Evolutionary conservation across 768 basidiomycete genomes (phyloP), one percentile per base, ranked within the genome.

Genomic region (Hypholoma sublateritium): DNA sequence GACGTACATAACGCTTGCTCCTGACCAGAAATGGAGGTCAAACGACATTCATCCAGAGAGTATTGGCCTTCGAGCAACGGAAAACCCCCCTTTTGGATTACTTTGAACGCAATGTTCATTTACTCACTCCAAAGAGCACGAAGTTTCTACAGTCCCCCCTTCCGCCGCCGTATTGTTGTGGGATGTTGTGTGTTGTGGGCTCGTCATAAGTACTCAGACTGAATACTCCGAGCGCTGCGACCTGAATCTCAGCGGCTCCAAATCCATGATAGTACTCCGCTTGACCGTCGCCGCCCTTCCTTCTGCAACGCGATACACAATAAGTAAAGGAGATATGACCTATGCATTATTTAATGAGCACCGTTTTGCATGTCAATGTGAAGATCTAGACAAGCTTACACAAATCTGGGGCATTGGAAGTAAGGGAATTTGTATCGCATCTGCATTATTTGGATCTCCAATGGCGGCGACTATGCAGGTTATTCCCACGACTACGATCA

Each of bases 311-410:
- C 59, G 50, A 19, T 53, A 60, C 14, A 63, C 45, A 35, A 63
- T 60, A 34, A 63, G 62, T 22, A 63, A 35, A 13, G 62, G 59
- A 13, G 62, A 58, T 45, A 60, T 60, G 9, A 46, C 35, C 62
- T 56, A 4, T 0, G 14, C 4, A 12, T 4, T 32, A 32, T 32
- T 32, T 14, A 28, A 17, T n/a, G 2, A 2, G 2, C 35, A 45
- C 25, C 43, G 21, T n/a, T n/a, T n/a, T 41, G 7, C 13, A 32
- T 32, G 19, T 13, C 2, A 21, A 25, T 6, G 13, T 39, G 41
- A 4, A 14, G 16, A 6, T 34, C 25, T 34, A 4, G 50, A 36
- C 5, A 36, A 39, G 37, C 62, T 49, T 49, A 62, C 62, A 17
- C 53, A 57, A 6, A 59, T 55, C 5, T 62, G 62, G 16, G 57